Percentiles rank a stretch among this genome's conserved stretches.
Evolutionary conservation across 306 rosid species (phyloP).

Genomic region (Vigna reflexopilosa): DNA sequence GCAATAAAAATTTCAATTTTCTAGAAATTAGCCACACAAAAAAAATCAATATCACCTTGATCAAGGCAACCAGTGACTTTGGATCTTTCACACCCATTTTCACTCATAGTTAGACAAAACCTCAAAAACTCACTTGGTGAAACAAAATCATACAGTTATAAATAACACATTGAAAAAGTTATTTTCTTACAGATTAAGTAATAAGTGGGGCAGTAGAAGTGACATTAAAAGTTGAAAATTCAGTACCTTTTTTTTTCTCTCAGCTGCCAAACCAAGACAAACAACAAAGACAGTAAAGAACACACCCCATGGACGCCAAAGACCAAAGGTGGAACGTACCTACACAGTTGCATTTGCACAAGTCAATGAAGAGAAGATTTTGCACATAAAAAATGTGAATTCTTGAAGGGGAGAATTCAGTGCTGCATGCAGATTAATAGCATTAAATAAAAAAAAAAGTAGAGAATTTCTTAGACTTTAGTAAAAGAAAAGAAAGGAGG

Average conservation of each 20-base stretch:
- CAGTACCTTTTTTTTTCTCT: not conserved
- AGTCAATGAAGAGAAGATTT: conserved; percentile 47
- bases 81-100: conserved; percentile 11
- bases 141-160: conserved; percentile 8
- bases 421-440: conserved; percentile 25
- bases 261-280: conserved; percentile 22
- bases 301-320: conserved; percentile 70
- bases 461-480: conserved; percentile 28
- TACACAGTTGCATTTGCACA: conserved; percentile 55
- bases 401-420: conserved; percentile 35
- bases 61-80: not conserved
- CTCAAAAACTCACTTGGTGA: conserved; percentile 26
- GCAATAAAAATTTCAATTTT: conserved; percentile 23
- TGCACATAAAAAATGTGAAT: conserved; percentile 38
- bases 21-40: conserved; percentile 39
- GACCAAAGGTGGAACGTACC: conserved; percentile 54
- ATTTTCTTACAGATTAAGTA: conserved; percentile 28
- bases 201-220: conserved; percentile 1
- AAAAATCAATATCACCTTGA: conserved; percentile 29
- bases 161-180: not conserved
- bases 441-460: not conserved
- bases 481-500: conserved; percentile 22
- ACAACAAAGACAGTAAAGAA: conserved; percentile 42
- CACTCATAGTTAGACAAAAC: conserved; percentile 18
- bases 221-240: conserved; percentile 31